A percentile compares a stretch with the other conserved stretches of the same genome.
Conservation (phyloP, 768 basidiomycete species). For the Termitomyces sp. region DNA sequence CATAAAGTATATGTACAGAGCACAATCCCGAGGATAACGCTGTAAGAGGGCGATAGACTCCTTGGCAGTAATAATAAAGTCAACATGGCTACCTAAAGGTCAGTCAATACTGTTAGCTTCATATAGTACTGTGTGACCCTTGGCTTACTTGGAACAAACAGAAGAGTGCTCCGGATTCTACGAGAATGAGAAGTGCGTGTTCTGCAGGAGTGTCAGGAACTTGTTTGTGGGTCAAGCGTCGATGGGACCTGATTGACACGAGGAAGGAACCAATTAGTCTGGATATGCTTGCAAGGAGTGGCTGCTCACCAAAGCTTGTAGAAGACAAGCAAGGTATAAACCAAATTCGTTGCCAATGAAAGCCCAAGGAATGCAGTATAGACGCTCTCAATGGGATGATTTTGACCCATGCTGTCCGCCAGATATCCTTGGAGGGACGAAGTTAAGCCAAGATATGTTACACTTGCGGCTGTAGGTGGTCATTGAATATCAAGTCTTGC, state of each 20-base stretch:
- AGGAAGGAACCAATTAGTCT: background rate
- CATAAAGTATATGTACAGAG: conserved; percentile 6
- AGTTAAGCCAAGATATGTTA: conserved; percentile 8
- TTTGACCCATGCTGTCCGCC: background rate
- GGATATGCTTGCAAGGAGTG: background rate
- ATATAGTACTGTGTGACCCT: too few species aligned
- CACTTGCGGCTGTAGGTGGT: background rate
- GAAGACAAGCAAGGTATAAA: background rate
- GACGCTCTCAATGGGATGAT: background rate
- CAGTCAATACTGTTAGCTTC: background rate
- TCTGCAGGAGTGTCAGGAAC: background rate
- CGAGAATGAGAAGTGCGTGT: background rate
- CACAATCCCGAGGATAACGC: background rate
- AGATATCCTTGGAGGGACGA: background rate
- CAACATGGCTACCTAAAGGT: background rate
- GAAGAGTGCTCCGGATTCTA: background rate
- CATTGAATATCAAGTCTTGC: background rate
- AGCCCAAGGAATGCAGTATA: conserved; percentile 2
- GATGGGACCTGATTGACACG: background rate
- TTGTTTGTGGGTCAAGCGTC: background rate
- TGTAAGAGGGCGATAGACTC: background rate
- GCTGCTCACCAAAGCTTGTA: background rate
- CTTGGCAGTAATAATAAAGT: background rate
- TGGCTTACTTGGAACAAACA: background rate
- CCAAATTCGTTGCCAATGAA: background rate